Evolutionary conservation across 192 early-diverging fungal species (phyloP).

Genomic region (Coemansia sp.): DNA sequence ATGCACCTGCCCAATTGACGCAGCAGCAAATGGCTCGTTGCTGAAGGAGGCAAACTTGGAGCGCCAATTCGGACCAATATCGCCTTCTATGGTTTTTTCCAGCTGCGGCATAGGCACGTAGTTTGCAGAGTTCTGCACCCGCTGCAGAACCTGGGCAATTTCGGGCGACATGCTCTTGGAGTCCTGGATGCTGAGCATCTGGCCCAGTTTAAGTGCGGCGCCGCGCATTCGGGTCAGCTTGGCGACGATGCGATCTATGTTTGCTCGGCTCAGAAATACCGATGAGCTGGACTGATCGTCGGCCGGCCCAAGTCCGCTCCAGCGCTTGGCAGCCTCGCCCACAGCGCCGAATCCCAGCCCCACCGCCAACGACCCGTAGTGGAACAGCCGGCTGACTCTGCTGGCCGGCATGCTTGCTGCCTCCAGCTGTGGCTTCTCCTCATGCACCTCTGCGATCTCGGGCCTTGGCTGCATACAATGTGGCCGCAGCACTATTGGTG

Average conservation of each 20-base stretch:
- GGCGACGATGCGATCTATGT: slow-evolving; percentile 82
- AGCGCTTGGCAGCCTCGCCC: slow-evolving; percentile 62
- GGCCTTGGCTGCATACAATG: not conserved
- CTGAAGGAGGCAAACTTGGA: slow-evolving; percentile 65
- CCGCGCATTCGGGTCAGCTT: slow-evolving; percentile 92
- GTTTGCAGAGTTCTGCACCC: slow-evolving; percentile 92
- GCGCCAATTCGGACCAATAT: slow-evolving; percentile 74
- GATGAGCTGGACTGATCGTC: slow-evolving; percentile 36
- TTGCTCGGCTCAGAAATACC: slow-evolving; percentile 66
- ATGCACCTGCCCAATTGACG: slow-evolving; percentile 85
- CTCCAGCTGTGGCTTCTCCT: slow-evolving; percentile 14
- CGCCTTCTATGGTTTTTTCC: slow-evolving; percentile 63
- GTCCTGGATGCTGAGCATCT: slow-evolving; percentile 96
- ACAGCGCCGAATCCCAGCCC: slow-evolving; percentile 71
- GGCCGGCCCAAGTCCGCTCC: slow-evolving; percentile 50
- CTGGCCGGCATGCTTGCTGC: slow-evolving; percentile 68
- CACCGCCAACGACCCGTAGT: slow-evolving; percentile 75
- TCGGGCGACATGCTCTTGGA: slow-evolving; percentile 73
- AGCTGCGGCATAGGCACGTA: slow-evolving; percentile 92
- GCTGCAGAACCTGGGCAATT: slow-evolving; percentile 73
- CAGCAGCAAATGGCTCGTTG: slow-evolving; percentile 87
- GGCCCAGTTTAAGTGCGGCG: slow-evolving; percentile 94
- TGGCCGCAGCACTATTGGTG: slow-evolving; percentile 21
- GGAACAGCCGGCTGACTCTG: slow-evolving; percentile 71
- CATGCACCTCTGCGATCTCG: not conserved